These are phyloP conservation scores for Suillus subluteus DNA, from an alignment of 768 basidiomycete species.

Conservation along the genomic window DNA sequence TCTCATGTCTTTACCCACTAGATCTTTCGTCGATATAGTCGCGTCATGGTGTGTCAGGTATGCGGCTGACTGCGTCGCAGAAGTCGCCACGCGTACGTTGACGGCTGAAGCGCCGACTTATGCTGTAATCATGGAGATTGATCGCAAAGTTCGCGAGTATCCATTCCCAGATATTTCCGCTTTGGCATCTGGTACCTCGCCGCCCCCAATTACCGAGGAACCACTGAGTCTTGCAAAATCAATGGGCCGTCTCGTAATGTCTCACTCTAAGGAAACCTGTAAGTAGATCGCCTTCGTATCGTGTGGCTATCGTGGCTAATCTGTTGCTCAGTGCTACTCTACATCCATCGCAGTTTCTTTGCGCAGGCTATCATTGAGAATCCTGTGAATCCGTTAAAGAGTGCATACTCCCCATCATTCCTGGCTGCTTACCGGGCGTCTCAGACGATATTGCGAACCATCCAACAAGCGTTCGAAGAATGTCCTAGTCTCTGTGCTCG, in stretches of 20 bases:
- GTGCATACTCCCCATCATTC: conserved; percentile 65
- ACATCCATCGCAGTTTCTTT: conserved; percentile 70
- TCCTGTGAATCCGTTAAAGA: conserved; percentile 67
- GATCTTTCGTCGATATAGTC: conserved; percentile 40
- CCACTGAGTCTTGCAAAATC: conserved; percentile 25
- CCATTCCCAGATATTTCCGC: conserved; percentile 51
- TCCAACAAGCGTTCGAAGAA: conserved; percentile 49
- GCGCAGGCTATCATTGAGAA: conserved; percentile 73
- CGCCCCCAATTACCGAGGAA: conserved; percentile 17
- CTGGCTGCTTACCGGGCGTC: conserved; percentile 63
- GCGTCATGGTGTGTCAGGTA: conserved; percentile 67
- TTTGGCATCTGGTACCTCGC: conserved; percentile 31
- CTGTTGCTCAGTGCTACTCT: conserved; percentile 51
- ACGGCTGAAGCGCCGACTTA: conserved; percentile 68
- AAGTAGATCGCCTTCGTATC: conserved; percentile 20
- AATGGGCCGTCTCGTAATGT: conserved; percentile 45
- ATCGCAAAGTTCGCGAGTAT: conserved; percentile 70
- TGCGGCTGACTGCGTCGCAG: conserved; percentile 65
- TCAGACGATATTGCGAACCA: conserved; percentile 55
- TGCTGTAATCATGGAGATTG: conserved; percentile 66
- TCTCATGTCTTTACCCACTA: conserved; percentile 4
- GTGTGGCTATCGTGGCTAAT: conserved; percentile 4
- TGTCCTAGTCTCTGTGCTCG: conserved; percentile 53
- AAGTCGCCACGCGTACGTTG: conserved; percentile 62
- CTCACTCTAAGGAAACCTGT: conserved; percentile 41